Conservation (phyloP, 805 yeast species). For the Candida easanensis region DNA sequence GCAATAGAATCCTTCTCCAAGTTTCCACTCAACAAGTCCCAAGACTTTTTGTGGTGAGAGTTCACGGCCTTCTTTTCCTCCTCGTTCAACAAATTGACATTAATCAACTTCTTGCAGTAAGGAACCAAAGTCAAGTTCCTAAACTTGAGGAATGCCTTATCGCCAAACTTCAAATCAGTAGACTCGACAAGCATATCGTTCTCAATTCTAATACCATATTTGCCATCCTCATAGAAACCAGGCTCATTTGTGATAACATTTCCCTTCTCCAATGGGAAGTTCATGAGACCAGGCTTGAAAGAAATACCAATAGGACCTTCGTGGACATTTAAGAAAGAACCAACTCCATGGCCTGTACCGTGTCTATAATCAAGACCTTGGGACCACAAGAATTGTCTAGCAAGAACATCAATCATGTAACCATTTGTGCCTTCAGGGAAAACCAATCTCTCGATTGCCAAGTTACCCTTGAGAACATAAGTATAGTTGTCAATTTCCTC, state of each 20-base stretch:
- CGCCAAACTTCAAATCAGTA: constrained; percentile 47
- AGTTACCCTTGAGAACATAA: constrained; percentile 85
- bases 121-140: constrained; percentile 88
- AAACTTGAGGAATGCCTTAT: constrained; percentile 59
- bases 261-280: constrained; percentile 59
- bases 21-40: constrained; percentile 47
- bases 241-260: constrained; percentile 90
- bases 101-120: constrained; percentile 73
- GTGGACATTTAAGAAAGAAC: constrained; percentile 85
- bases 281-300: constrained; percentile 42
- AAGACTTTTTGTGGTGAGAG: constrained; percentile 56
- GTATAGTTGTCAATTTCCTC: constrained; percentile 73
- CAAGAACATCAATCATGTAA: constrained; percentile 71
- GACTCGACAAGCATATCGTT: constrained; percentile 64
- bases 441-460: constrained; percentile 75
- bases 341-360: constrained; percentile 99
- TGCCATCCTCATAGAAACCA: constrained; percentile 88
- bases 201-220: constrained; percentile 87
- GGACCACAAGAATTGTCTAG: constrained; percentile 79
- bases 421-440: constrained; percentile 81
- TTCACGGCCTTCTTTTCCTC: constrained; percentile 73
- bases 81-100: constrained; percentile 47
- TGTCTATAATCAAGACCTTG: constrained; percentile 85
- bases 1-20: constrained; percentile 60
- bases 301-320: constrained; percentile 92